A percentile compares a stretch with the other conserved stretches of the same genome.
Evolutionary conservation across 768 basidiomycete species (phyloP).

Genomic region (Udeniomyces megalosporus): DNA sequence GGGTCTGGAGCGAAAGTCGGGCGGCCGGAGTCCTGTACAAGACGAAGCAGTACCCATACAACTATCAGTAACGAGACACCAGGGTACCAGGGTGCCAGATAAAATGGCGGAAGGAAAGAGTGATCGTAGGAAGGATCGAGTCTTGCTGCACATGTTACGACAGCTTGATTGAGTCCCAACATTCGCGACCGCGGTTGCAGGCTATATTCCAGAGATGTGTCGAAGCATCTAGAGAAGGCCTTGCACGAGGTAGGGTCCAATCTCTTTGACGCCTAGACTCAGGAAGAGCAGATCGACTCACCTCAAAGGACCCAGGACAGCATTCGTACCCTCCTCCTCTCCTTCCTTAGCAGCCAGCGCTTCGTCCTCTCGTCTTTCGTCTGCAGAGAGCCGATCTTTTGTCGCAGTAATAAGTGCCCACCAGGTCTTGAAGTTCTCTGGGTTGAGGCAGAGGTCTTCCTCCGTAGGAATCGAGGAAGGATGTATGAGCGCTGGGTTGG

Average conservation of each 20-base stretch:
- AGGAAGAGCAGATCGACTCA: constrained; percentile 22
- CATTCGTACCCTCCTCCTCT: not conserved
- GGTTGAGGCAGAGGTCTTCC: constrained; percentile 85
- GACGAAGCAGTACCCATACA: constrained; percentile 45
- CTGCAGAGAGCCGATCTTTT: constrained; percentile 44
- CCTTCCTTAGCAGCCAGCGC: constrained; percentile 33
- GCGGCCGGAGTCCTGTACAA: constrained; percentile 57
- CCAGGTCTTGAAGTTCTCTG: constrained; percentile 82
- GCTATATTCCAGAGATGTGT: too few relatives aligned
- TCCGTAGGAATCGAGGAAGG: constrained; percentile 67
- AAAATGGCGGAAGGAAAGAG: not conserved
- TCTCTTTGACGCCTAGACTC: too few relatives aligned
- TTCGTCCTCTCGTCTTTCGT: constrained; percentile 33
- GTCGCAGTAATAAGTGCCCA: constrained; percentile 66
- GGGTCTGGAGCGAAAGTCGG: constrained; percentile 59
- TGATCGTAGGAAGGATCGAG: constrained; percentile 39
- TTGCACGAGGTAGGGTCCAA: too few relatives aligned
- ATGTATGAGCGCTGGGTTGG: constrained; percentile 58
- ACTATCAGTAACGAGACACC: constrained; percentile 23
- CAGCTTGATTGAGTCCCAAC: too few relatives aligned
- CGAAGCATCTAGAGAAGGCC: too few relatives aligned
- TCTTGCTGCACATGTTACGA: too few relatives aligned
- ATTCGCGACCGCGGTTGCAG: too few relatives aligned
- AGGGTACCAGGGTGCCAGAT: not conserved
- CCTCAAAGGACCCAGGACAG: constrained; percentile 4